Conservation (phyloP, 257 asterid genomes). For the Cinchona pubescens region DNA sequence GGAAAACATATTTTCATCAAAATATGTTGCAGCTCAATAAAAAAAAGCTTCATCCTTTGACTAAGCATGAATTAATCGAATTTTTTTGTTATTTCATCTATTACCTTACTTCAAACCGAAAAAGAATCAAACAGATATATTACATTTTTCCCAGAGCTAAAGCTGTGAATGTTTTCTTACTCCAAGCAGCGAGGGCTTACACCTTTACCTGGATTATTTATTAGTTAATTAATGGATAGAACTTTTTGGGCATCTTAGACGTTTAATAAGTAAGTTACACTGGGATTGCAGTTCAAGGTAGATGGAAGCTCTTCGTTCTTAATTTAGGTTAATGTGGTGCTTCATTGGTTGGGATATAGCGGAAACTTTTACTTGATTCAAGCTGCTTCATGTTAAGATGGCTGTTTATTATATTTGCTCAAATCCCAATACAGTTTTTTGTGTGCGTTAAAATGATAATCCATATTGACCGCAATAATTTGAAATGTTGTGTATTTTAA, state of each 20-base stretch:
- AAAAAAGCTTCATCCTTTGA: background rate
- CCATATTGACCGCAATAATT: background rate
- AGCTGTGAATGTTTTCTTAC: background rate
- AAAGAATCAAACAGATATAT: background rate
- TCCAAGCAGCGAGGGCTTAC: background rate
- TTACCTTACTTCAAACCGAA: background rate
- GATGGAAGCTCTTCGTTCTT: background rate
- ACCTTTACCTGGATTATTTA: background rate
- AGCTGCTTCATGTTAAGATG: background rate
- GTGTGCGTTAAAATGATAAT: background rate
- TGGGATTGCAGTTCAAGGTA: background rate
- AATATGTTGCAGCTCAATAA: background rate
- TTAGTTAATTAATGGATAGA: background rate
- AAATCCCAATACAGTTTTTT: background rate
- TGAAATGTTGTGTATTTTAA: background rate
- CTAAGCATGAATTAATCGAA: background rate
- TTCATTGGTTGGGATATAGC: background rate
- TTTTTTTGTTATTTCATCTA: background rate
- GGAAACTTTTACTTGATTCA: background rate
- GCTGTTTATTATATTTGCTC: background rate
- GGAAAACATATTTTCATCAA: background rate
- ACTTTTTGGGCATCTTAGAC: background rate
- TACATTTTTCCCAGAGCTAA: too few species aligned
- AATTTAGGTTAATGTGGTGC: conserved; percentile 1
- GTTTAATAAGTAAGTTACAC: background rate